Evolutionary conservation across 345 rosid species (phyloP).

Genomic region (Boechera retrofracta): DNA sequence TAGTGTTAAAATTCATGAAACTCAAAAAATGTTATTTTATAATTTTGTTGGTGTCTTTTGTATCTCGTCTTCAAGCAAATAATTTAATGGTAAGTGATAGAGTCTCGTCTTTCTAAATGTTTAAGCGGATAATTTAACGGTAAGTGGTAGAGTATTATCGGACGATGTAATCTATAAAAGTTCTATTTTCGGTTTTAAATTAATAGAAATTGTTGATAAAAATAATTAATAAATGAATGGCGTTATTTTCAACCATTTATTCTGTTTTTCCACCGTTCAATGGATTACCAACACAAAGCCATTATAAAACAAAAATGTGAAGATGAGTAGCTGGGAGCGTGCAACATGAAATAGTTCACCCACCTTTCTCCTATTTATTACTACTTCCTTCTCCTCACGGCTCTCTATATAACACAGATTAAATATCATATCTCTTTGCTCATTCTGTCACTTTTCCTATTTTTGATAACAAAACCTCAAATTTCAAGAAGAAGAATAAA

Average conservation of each 20-base stretch:
- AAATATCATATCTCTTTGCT: neutral
- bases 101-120: too few species aligned
- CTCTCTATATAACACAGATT: constrained; percentile 29
- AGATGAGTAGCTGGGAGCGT: constrained; percentile 61
- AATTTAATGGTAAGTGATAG: too few species aligned
- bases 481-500: neutral
- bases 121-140: too few species aligned
- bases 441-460: neutral
- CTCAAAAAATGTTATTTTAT: too few species aligned
- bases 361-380: constrained; percentile 51
- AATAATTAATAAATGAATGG: neutral
- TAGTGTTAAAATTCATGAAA: too few species aligned
- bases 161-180: too few species aligned
- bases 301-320: neutral
- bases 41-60: too few species aligned
- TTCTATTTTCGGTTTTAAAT: too few species aligned
- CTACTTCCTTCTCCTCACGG: constrained; percentile 38
- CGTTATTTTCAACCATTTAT: neutral
- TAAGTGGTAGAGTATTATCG: too few species aligned
- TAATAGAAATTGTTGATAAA: too few species aligned
- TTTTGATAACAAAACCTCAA: neutral
- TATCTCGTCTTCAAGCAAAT: too few species aligned
- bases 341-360: constrained; percentile 61
- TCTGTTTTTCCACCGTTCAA: neutral
- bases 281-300: neutral